Base-by-base conservation (phyloP, 495 filamentous ascomycete genomes). In the Darksidea phi region DNA sequence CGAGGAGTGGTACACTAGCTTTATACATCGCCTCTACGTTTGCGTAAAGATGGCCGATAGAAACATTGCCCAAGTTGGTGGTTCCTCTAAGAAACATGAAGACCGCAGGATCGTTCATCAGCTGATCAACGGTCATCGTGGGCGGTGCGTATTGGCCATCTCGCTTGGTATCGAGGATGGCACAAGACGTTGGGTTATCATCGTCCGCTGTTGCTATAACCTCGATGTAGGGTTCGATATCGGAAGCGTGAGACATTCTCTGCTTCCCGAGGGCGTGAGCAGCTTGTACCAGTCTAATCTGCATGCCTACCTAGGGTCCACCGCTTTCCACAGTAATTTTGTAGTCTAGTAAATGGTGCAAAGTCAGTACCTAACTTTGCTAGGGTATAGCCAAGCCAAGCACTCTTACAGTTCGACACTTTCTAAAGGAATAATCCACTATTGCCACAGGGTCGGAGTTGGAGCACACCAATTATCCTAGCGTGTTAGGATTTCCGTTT, bases 1-100 rank as follows among this genome's bases (percentile, higher is more conserved):
- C 62, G 1, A 65, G 57, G 21, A 61, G 54, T 8, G 62, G 62
- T 5, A 65, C 49, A 15, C 62, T 57, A 5, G 38, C 57, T n/a
- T 21, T 18, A 18, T 48, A 36, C 23, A 57, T n/a, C 5, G 28
- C 10, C 32, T 12, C 10, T 4, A 43, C 52, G 21, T 41, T 54
- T 18, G 15, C 24, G 15, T 13, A 8, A 1, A 41, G 32, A 18
- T 54, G 3, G 18, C 25, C 17, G 13, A 36, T 2, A 36, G 24
- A 32, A 2, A 5, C 52, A 23, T 42, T 18, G 17, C 41, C 41
- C 6, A 43, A 43, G 18, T 15, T 8, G 8, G 36, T 7, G 36
- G 36, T 38, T 38, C 8, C 8, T 38, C 36, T 7, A 7, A 38
- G 36, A 15, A 38, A 24, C 37, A 13, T 23, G 32, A n/a, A 41